Base-by-base conservation (phyloP, 805 yeast genomes). In the Candida nitratophila region DNA sequence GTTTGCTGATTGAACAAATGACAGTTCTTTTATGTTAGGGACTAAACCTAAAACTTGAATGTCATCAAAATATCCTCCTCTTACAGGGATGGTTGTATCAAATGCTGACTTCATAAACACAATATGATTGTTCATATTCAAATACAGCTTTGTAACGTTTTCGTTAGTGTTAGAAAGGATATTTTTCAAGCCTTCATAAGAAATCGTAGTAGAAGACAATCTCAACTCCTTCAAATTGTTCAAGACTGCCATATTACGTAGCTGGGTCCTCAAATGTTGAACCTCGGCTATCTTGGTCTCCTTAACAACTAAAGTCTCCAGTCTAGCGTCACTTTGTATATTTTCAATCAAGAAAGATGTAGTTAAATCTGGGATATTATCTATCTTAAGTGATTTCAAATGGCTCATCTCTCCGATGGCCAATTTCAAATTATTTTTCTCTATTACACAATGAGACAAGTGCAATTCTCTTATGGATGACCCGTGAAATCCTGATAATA, bases 1-100 rank as follows among this genome's bases (percentile, higher is more conserved):
- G 33, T 54, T 53, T 11, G 54, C 44, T 40, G 55, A 49, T 4
- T 44, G 47, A 1, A 48, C 41, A 9, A 58, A 32, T 8, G 50
- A 39, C 8, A 58, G 31, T 4, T 44, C 34, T 21, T 49, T 47
- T 20, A 56, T 35, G 1, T 44, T 37, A 2, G 57, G 54, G n/a
- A 51, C 42, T 3, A 39, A 15, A 2, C 26, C 30, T 4, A 53
- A 37, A 10, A 56, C 33, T 26, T 48, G 44, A 2, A 40, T 14
- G 20, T 46, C 45, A 16, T 41, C 39, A 22, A 54, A 48, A 6
- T 49, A 43, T 0, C 47, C 45, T 8, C 48, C 44, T 11, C 39
- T 22, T 15, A 33, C 31, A 22, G 37, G 33, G 2, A 33, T 30
- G 17, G 40, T 35, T 3, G 43, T 10, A 35, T 52, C 56, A 31